Evolutionary conservation across 345 rosid genomes (phyloP).

Genomic region (Moricandia moricandioides): DNA sequence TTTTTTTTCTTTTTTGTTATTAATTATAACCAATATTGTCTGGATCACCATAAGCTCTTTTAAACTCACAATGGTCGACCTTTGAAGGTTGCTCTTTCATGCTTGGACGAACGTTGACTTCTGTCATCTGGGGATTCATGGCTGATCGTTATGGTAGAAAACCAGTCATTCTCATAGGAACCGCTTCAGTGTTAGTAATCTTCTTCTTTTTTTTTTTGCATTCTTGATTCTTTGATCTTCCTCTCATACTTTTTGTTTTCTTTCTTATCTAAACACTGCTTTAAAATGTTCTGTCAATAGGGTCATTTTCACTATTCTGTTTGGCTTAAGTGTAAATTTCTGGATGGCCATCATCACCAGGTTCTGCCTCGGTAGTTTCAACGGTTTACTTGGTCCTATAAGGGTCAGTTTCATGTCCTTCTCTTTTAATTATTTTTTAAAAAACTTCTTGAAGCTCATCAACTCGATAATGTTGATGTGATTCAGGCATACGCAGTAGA

Average conservation of each 20-base stretch:
- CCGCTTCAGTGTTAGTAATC: slow-evolving; percentile 63
- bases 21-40: not conserved
- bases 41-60: not conserved
- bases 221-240: not conserved
- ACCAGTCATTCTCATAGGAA: slow-evolving; percentile 79
- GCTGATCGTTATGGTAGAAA: slow-evolving; percentile 94
- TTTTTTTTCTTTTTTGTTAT: not conserved
- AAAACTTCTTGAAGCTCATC: not conserved
- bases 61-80: not conserved
- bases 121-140: slow-evolving; percentile 80
- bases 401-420: slow-evolving; percentile 45
- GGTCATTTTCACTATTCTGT: slow-evolving; percentile 81
- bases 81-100: slow-evolving; percentile 74
- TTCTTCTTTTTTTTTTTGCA: too few species aligned
- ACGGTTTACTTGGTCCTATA: slow-evolving; percentile 89
- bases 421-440: not conserved
- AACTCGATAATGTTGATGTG: not conserved
- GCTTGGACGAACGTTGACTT: slow-evolving; percentile 91
- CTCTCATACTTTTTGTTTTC: not conserved
- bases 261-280: not conserved
- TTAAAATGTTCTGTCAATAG: slow-evolving; percentile 38
- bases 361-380: slow-evolving; percentile 86
- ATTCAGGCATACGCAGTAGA: slow-evolving; percentile 83
- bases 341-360: slow-evolving; percentile 89
- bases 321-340: slow-evolving; percentile 82